A percentile compares a stretch with the other conserved stretches of the same genome.
These are phyloP conservation scores for Stylosanthes scabra DNA, from an alignment of 331 rosid species.

Conservation along the genomic window DNA sequence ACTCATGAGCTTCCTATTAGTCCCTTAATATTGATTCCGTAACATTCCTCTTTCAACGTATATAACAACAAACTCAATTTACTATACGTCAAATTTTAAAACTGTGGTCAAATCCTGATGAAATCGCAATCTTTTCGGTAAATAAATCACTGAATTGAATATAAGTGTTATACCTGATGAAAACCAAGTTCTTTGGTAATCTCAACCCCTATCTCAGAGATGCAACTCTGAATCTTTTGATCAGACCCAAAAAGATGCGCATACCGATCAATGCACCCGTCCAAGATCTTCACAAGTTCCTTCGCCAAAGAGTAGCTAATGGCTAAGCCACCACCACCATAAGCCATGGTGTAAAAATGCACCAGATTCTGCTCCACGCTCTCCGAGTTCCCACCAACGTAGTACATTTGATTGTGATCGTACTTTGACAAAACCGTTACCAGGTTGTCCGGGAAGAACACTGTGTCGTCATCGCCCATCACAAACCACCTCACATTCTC, in stretches of 20 bases:
- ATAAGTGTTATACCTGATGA: conserved; percentile 56
- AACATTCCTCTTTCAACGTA: too few species aligned
- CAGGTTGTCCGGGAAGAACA: conserved; percentile 64
- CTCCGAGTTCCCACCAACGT: conserved; percentile 69
- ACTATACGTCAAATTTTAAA: not conserved
- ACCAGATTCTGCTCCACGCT: conserved; percentile 66
- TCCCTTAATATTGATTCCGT: too few species aligned
- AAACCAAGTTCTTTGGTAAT: conserved; percentile 69
- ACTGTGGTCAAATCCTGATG: not conserved
- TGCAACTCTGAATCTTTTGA: conserved; percentile 66
- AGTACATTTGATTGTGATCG: conserved; percentile 77
- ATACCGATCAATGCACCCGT: conserved; percentile 68
- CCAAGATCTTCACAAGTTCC: conserved; percentile 62
- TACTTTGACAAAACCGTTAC: conserved; percentile 62
- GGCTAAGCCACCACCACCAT: conserved; percentile 76
- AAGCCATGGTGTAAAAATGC: conserved; percentile 65
- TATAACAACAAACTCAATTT: too few species aligned
- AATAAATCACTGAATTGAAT: too few species aligned
- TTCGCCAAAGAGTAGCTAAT: conserved; percentile 69
- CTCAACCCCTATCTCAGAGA: conserved; percentile 70
- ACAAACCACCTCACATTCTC: conserved; percentile 76
- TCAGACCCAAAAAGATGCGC: conserved; percentile 58
- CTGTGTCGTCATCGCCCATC: conserved; percentile 83
- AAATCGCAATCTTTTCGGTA: too few species aligned
- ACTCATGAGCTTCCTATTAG: too few species aligned